Evolutionary conservation across 768 basidiomycete species (phyloP), one percentile per base, ranked within the genome.

Genomic region (Collybiopsis luxurians): DNA sequence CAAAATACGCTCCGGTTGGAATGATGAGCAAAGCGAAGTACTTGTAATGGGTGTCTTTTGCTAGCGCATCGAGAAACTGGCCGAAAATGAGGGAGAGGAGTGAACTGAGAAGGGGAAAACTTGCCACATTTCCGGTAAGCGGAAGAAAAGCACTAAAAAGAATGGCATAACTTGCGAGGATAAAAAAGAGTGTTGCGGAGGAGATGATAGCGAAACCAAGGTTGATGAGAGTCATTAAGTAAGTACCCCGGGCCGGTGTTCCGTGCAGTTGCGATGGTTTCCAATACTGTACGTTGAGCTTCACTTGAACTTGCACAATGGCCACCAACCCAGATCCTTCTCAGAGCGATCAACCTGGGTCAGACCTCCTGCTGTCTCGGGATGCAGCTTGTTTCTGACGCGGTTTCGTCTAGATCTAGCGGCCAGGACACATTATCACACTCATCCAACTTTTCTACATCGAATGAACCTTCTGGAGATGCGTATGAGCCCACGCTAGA

Each of bases 21-120:
- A 98, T 80, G 43, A 95, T 75, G 38, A 97, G 73, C 11, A 95
- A 71, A 28, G 73, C 64, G 62, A 96, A 84, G 71, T 96, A 97
- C 73, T 95, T 95, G 84, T 96, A 96, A 67, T 97, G 92, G 23
- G 76, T 83, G 73, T 96, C 95, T 39, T 71, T 64, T 1, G 82
- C 84, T 10, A 95, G 73, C 51, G 71, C 64, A 66, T 88, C 84
- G 57, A 93, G 71, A 19, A 85, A 45, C 91, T 94, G 64, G 51
- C 46, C 45, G 44, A 26, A 46, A 10, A 24, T 13, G 24, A n/a
- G 50, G 15, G 28, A n/a, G 39, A 15, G 45, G 53, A 34, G 15
- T 12, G 23, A 21, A 11, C 24, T 38, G 26, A 24, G 4, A 44
- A 24, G 47, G 3, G 53, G 50, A 13, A 12, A 45, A 28, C 85